Conservation (phyloP, 139 green algal genomes). For the Limnomonas spitsbergensis region DNA sequence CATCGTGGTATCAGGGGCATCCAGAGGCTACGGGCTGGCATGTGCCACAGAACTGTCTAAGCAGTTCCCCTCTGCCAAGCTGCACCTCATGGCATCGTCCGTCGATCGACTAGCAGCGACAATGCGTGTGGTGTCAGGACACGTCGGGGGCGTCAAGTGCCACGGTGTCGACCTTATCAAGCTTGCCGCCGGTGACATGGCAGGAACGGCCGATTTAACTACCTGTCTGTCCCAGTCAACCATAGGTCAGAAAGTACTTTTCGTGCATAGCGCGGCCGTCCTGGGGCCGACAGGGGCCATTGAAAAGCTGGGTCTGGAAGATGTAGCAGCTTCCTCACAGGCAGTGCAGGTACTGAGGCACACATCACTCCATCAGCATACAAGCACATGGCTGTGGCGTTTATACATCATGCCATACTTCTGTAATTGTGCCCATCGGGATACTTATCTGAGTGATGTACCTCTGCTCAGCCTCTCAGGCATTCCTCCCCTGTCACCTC, state of each 20-base stretch:
- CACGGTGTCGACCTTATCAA: not conserved
- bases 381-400: no score
- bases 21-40: not conserved
- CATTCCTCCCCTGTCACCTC: no score
- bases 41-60: not conserved
- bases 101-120: not conserved
- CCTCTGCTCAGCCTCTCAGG: no score
- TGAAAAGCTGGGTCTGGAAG: not conserved
- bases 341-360: no score
- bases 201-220: not conserved
- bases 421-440: no score
- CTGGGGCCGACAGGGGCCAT: not conserved
- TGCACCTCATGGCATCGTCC: not conserved
- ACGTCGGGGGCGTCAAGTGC: not conserved
- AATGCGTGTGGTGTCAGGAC: not conserved
- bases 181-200: not conserved
- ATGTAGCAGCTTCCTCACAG: no score
- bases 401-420: no score
- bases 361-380: no score
- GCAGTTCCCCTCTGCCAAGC: not conserved
- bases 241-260: not conserved
- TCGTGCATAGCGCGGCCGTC: not conserved
- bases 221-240: not conserved
- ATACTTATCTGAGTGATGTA: no score
- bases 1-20: not conserved